These are phyloP conservation scores for Neoascochyta sp. DNA, from an alignment of 2,329 filamentous ascomycete genomes.

Conservation along the genomic window DNA sequence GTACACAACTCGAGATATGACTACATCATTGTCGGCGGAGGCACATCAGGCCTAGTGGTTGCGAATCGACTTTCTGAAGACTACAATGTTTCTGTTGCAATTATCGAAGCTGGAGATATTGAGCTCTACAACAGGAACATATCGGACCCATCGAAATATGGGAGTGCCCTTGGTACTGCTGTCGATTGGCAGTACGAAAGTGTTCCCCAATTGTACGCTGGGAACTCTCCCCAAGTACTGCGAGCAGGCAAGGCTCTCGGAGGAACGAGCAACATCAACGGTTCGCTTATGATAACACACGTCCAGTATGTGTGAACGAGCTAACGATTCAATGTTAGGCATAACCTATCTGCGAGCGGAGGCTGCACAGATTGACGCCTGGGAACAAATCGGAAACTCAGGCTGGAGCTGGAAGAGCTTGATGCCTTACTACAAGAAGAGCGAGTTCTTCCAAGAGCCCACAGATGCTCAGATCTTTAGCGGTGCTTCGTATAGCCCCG, in stretches of 20 bases:
- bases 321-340: slow-evolving; percentile 7
- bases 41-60: slow-evolving; percentile 29
- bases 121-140: slow-evolving; percentile 29
- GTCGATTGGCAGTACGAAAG: slow-evolving; percentile 44
- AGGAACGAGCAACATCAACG: slow-evolving; percentile 45
- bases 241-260: slow-evolving; percentile 42
- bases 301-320: background rate
- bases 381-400: slow-evolving; percentile 31
- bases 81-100: slow-evolving; percentile 17
- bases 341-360: slow-evolving; percentile 36
- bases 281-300: slow-evolving; percentile 9
- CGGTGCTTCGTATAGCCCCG: slow-evolving; percentile 22
- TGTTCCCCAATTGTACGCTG: slow-evolving; percentile 37
- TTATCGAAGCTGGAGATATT: slow-evolving; percentile 34
- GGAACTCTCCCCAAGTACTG: slow-evolving; percentile 23
- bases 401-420: slow-evolving; percentile 33
- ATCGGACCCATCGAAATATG: slow-evolving; percentile 18
- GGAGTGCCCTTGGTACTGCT: slow-evolving; percentile 15
- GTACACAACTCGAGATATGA: no score
- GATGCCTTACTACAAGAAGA: slow-evolving; percentile 23
- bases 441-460: slow-evolving; percentile 24
- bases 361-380: slow-evolving; percentile 28
- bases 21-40: slow-evolving; percentile 25
- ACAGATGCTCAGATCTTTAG: slow-evolving; percentile 9
- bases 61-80: slow-evolving; percentile 30